Conservation (phyloP, 345 rosid species). For the Populus deltoides region DNA sequence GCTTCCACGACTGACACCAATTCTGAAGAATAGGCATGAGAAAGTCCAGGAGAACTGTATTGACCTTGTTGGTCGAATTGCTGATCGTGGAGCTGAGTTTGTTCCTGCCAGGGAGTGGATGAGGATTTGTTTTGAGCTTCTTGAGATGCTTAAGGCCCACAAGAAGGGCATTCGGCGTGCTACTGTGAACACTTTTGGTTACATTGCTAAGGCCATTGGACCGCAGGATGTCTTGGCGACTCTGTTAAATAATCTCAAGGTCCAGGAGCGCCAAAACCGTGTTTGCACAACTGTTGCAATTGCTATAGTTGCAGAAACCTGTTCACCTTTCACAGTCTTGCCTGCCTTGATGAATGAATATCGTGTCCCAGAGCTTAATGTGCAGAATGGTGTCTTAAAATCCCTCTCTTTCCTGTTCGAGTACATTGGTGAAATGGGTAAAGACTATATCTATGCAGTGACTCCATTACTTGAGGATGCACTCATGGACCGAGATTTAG, state of each 20-base stretch:
- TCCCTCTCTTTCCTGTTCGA: conserved; percentile 93
- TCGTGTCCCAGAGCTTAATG: conserved; percentile 96
- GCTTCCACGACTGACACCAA: conserved; percentile 96
- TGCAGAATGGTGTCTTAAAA: conserved; percentile 96
- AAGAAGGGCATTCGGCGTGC: conserved; percentile 98
- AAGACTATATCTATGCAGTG: conserved; percentile 95
- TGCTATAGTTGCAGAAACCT: conserved; percentile 95
- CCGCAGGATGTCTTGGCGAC: conserved; percentile 99
- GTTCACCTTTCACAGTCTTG: conserved; percentile 91
- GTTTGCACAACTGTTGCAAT: conserved; percentile 99
- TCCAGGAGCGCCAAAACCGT: conserved; percentile 99
- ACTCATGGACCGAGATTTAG: conserved; percentile 95
- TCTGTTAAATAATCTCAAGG: conserved; percentile 92
- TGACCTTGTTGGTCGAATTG: conserved; percentile 97
- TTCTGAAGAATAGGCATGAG: conserved; percentile 98
- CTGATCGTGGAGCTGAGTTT: conserved; percentile 99
- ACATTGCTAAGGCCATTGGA: conserved; percentile 98
- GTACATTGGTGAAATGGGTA: conserved; percentile 99
- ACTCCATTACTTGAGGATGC: conserved; percentile 98
- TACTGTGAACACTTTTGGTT: conserved; percentile 95
- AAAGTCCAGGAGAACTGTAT: conserved; percentile 99
- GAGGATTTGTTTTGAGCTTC: conserved; percentile 97
- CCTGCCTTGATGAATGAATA: conserved; percentile 99
- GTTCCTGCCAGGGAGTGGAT: conserved; percentile 99
- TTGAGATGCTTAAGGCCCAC: conserved; percentile 99